Base-by-base conservation (phyloP, 2,329 filamentous ascomycete genomes). In the Diaporthe citrichinensis region DNA sequence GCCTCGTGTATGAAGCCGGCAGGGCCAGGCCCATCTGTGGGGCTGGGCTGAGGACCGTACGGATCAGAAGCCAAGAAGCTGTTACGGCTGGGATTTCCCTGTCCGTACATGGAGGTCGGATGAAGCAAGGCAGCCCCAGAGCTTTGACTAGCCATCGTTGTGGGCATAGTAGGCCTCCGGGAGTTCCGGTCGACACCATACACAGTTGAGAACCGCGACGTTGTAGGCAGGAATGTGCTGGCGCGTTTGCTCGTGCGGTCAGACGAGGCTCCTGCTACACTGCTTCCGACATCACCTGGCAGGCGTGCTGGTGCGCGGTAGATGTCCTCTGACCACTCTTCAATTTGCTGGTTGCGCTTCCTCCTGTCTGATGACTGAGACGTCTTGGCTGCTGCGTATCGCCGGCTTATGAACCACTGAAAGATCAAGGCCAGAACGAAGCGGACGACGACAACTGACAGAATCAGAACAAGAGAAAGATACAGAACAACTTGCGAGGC, bases 301-400 rank as follows among this genome's bases (percentile, higher is more conserved):
- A 98, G 88, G 78, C 95, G 94, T 73, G 94, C 92, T 34, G 95
- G 95, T 4, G 96, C 94, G 58, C 95, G 94, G 84, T 99, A 98
- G 80, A 99, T 99, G 81, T 99, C 97, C 78, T 98, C 95, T 20
- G 93, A 94, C 97, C 97, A 99, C 80, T 98, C 96, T 84, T 99
- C 97, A 78, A 99, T 99, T 85, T 98, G 95, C 79, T 94, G 92
- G 79, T 96, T 94, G 76, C 97, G 92, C 85, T 96, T 94, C 83
- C 96, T 95, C 78, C 93, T 91, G 83, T 97, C 92, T 7, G 93
- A 92, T 23, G 92, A 92, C 83, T 98, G 93, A 3, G 95, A 96
- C 0, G 96, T 98, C 85, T 95, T 98, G 65, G 90, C 86, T 0
- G 96, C 95, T 4, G 93, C 96, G 81, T 96, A 98, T 78, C 93